These are phyloP conservation scores for Colletotrichum sp. DNA, from an alignment of 2,329 filamentous ascomycete genomes.

Conservation along the genomic window DNA sequence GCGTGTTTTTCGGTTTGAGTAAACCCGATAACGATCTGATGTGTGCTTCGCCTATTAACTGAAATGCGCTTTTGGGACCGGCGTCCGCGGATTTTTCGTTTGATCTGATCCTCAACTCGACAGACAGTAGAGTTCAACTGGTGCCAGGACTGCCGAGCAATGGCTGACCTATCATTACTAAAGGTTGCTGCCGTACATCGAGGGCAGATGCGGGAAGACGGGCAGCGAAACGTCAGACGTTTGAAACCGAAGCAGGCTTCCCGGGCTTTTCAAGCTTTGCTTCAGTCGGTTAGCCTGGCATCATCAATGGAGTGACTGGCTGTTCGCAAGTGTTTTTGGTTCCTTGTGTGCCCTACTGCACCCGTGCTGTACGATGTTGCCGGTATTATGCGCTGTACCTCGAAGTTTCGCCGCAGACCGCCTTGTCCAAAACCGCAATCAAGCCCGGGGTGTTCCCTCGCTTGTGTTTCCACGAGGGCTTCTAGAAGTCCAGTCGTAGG, in stretches of 20 bases:
- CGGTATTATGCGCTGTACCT: neutral
- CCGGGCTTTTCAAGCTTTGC: neutral
- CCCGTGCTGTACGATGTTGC: neutral
- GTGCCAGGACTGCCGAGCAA: neutral
- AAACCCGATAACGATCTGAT: neutral
- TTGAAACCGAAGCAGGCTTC: conserved; percentile 5
- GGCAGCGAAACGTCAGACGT: conserved; percentile 17
- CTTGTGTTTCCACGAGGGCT: conserved; percentile 5
- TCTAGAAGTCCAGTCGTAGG: conserved; percentile 4
- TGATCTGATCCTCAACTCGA: neutral
- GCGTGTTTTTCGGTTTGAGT: neutral
- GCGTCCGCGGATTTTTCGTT: conserved; percentile 3
- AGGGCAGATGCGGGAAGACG: neutral
- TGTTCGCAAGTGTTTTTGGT: neutral
- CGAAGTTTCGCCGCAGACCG: neutral
- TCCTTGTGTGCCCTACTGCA: neutral
- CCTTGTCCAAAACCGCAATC: neutral
- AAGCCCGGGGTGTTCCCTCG: neutral
- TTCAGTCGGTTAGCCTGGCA: neutral
- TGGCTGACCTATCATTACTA: neutral
- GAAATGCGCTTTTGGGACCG: neutral
- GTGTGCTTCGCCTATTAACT: neutral
- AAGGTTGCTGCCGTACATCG: neutral
- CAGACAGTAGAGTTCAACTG: neutral
- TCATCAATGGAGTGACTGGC: neutral